phyloP scores from a whole-genome alignment of 176 grass and related monocot genomes.

The Cenchrus americanus region DNA sequence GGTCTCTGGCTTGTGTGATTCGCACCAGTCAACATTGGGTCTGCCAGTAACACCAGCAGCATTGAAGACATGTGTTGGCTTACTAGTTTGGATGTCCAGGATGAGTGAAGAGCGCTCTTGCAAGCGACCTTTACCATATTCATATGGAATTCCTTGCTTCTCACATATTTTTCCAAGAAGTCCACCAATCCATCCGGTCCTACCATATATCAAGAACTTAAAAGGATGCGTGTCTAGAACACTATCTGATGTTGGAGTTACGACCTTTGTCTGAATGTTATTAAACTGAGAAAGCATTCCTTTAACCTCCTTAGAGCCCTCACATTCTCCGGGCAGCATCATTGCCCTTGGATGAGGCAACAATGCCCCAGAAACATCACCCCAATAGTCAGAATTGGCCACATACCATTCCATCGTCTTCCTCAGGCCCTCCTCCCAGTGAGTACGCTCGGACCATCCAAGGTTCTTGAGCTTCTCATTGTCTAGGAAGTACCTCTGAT shows the following conservation, averaged over 20 bases:
- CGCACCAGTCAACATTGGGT: constrained; percentile 91
- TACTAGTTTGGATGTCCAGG: constrained; percentile 61
- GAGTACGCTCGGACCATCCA: constrained; percentile 69
- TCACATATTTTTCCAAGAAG: constrained; percentile 86
- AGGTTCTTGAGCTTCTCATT: constrained; percentile 73
- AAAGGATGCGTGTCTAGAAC: constrained; percentile 31
- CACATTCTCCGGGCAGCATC: constrained; percentile 67
- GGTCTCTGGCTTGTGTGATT: constrained; percentile 73
- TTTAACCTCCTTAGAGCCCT: constrained; percentile 63
- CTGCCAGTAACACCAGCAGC: constrained; percentile 76
- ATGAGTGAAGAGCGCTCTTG: constrained; percentile 60
- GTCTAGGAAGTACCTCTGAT: constrained; percentile 82
- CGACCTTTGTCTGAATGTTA: constrained; percentile 47
- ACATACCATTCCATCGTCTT: constrained; percentile 86
- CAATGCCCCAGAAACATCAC: constrained; percentile 78
- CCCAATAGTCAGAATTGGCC: constrained; percentile 74
- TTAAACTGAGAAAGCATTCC: constrained; percentile 55
- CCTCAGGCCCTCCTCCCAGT: constrained; percentile 77
- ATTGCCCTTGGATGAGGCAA: constrained; percentile 79
- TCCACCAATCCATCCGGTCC: constrained; percentile 76
- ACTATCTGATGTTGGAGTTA: constrained; percentile 45
- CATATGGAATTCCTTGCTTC: constrained; percentile 68
- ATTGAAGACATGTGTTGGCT: constrained; percentile 85
- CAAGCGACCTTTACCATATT: constrained; percentile 74
- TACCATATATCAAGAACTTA: constrained; percentile 81